Evolutionary conservation across 164 flowering plant genomes (phyloP).

Genomic region (Euptelea pleiosperma): DNA sequence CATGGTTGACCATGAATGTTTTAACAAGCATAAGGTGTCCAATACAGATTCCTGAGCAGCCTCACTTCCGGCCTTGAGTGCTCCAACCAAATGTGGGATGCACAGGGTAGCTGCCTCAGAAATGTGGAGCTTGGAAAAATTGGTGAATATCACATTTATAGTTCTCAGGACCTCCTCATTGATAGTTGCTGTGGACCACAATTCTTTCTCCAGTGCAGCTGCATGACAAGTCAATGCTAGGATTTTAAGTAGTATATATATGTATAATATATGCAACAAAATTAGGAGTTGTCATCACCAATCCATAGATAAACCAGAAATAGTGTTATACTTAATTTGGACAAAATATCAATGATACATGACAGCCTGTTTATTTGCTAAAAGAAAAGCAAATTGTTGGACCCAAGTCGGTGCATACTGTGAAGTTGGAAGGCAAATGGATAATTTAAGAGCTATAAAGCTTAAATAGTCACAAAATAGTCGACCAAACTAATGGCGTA

Average conservation of each 20-base stretch:
- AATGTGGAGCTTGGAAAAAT: constrained; percentile 74
- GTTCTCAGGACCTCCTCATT: constrained; percentile 78
- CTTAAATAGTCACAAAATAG: no score
- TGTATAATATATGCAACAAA: no score
- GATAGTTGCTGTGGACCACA: constrained; percentile 68
- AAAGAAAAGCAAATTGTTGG: no score
- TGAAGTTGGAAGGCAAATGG: no score
- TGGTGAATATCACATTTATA: constrained; percentile 62
- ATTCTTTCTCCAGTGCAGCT: constrained; percentile 82
- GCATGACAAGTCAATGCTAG: constrained; percentile 26
- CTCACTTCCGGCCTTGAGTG: constrained; percentile 70
- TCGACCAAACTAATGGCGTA: no score
- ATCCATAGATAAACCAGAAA: no score
- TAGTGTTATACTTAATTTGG: no score
- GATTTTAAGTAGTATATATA: background rate
- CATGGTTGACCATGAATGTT: constrained; percentile 82
- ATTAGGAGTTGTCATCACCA: no score
- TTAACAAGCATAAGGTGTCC: constrained; percentile 67
- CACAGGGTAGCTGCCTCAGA: constrained; percentile 87
- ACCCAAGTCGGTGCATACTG: no score
- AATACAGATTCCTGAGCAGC: constrained; percentile 74
- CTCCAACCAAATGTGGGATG: constrained; percentile 75
- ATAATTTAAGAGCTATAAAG: no score
- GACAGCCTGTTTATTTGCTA: no score
- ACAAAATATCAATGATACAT: no score